These are phyloP conservation scores for Euphorbia schlechtendalii DNA, from an alignment of 441 rosid species.

Conservation along the genomic window DNA sequence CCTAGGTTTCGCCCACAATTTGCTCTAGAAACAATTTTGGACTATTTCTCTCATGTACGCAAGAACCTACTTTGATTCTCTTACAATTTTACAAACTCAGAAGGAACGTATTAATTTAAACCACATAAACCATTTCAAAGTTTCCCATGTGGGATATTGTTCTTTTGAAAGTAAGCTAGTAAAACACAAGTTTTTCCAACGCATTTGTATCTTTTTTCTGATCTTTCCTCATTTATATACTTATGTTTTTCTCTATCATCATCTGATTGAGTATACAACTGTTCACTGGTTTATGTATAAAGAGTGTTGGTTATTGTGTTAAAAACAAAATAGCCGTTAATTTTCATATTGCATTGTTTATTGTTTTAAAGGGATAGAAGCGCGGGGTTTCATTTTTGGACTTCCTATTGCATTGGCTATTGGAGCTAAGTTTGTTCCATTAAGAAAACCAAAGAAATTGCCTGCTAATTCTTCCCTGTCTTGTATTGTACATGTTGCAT, in stretches of 20 bases:
- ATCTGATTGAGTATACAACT: not conserved
- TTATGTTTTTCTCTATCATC: not conserved
- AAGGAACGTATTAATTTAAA: no score
- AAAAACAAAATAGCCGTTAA: not conserved
- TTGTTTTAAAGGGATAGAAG: conserved; percentile 67
- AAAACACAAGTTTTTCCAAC: no score
- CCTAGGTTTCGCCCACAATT: no score
- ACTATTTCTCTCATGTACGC: no score
- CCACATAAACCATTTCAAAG: no score
- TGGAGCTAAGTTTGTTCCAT: conserved; percentile 92
- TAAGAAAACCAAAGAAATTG: conserved; percentile 82
- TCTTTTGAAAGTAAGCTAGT: no score
- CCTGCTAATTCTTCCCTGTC: conserved; percentile 48
- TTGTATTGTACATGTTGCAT: not conserved
- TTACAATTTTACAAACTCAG: no score
- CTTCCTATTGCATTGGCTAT: conserved; percentile 95
- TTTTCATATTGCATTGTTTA: not conserved
- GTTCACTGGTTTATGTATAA: not conserved
- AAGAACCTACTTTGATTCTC: no score
- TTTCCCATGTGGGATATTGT: no score
- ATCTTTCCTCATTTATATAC: not conserved
- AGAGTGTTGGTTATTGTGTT: not conserved
- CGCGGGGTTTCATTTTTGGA: conserved; percentile 94
- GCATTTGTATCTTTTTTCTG: no score
- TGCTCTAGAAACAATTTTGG: no score